Base-by-base conservation (phyloP, 2,329 filamentous ascomycete genomes). In the Cadophora sp. region DNA sequence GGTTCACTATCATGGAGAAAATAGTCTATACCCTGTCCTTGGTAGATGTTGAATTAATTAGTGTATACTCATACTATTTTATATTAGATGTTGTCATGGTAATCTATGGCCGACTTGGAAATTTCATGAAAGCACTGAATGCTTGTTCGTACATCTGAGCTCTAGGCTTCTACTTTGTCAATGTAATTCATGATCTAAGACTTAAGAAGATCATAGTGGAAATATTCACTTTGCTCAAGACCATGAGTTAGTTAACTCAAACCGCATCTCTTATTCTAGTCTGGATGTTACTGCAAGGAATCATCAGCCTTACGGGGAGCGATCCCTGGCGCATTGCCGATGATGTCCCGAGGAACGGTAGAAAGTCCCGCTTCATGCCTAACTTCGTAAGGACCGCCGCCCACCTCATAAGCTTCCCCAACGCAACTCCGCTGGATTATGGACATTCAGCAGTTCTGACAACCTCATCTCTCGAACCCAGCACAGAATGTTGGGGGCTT, bases 401-500 rank as follows among this genome's bases (percentile, higher is more conserved):
- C n/a, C n/a, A n/a, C n/a, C n/a, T n/a, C n/a, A n/a, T 22, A 14
- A 61, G 26, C 59, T 48, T 48, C 27, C 37, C 31, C 46, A 51
- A 51, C 46, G 27, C 50, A 29, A 31, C 51, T 37, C 55, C 55
- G 37, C 29, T 22, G 50, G 19, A 8, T 56, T n/a, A 37, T 29
- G n/a, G 19, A 56, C 51, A 2, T 8, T 11, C 29, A 56, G 53
- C 29, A 34, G 53, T 34, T 34, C 56, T 26, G 37, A 60, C 56
- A 27, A 34, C 55, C n/a, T 50, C 51, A 19, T 16, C 24, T 48
- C 14, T 34, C 40, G 43, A 53, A 40, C 46, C 31, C 55, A 66
- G 43, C 55, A 31, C 63, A 64, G 29, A 29, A 64, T 64, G 62
- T 24, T 40, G 55, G 50, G 27, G 50, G 27, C 29, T 1, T 43